A percentile compares a stretch with the other conserved stretches of the same genome.
Conservation (phyloP, 192 early-diverging fungal genomes). For the Mortierella claussenii region DNA sequence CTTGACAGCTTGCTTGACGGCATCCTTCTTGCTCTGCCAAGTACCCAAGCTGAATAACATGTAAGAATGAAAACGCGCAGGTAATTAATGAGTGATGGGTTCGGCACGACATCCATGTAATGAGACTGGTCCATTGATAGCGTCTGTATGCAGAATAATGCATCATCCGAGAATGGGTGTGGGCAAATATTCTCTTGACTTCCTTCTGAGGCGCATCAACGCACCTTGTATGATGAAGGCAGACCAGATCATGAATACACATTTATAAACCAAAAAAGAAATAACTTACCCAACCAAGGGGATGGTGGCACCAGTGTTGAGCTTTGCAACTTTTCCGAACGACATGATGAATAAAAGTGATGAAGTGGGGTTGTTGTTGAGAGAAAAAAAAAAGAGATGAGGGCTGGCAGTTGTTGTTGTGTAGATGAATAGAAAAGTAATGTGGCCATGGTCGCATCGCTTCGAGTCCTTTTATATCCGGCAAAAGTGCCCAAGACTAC, state of each 20-base stretch:
- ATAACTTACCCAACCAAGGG: constrained; percentile 65
- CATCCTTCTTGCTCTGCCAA: constrained; percentile 66
- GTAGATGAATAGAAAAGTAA: not conserved
- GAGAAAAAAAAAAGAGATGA: not conserved
- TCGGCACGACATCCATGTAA: too few species aligned
- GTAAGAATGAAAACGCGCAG: not conserved
- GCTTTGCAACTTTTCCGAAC: constrained; percentile 56
- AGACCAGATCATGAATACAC: too few species aligned
- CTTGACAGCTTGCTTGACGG: constrained; percentile 71
- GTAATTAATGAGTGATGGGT: too few species aligned
- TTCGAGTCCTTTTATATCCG: not conserved
- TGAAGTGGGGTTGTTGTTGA: not conserved
- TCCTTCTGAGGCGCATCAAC: too few species aligned
- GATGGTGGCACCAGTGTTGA: constrained; percentile 73
- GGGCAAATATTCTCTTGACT: too few species aligned
- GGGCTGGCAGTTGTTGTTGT: not conserved
- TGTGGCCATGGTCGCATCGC: not conserved
- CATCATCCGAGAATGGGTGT: too few species aligned
- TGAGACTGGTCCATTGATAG: too few species aligned
- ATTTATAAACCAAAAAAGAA: too few species aligned
- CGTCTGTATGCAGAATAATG: too few species aligned
- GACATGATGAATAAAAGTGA: constrained; percentile 18
- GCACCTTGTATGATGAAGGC: too few species aligned
- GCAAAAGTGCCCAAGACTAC: too few species aligned
- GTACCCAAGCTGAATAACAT: constrained; percentile 51